Base-by-base conservation (phyloP, 2,329 filamentous ascomycete species). In the Plenodomus biglobosus region DNA sequence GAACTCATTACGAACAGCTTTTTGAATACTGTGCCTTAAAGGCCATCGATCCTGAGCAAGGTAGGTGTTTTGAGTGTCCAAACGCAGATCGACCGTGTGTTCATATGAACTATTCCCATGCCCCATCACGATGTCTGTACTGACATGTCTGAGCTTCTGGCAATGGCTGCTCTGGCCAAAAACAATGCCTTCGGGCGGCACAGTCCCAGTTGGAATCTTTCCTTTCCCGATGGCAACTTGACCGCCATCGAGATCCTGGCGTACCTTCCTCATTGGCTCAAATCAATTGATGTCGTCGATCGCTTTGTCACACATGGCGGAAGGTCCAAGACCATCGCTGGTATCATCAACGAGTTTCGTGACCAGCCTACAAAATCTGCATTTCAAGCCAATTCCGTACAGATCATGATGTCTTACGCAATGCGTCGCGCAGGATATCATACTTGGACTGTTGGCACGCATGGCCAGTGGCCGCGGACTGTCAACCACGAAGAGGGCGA, bases 221-320 rank as follows among this genome's bases (percentile, higher is more conserved):
- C 53, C 1, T 67, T 67, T 22, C 64, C 63, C 7, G 16, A 38
- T 6, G 61, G 53, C 34, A 66, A 67, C 30, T 15, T 68, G 22
- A 68, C 65, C 1, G 59, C 58, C 0, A 50, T 55, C 1, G 65
- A 70, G 37, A 48, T 68, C 8, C 20, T 65, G 1, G 52, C 56
- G 0, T 68, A 67, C 22, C 40, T 62, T 3, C 65, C 66, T 1
- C 50, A 62, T 5, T 63, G 56, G 52, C 50, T 67, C 27, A 62
- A 65, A 40, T 61, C 53, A 1, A 32, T 54, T 18, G 60, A 66
- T 38, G 58, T 69, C 0, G 48, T 64, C 19, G 50, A 62, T 17
- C 56, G 66, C 4, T 47, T 70, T 24, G 21, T 60, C 17, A 35
- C 43, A 24, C 61, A 63, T 34, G 61, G 64, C 27, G 55, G 42